Conservation (phyloP, 495 filamentous ascomycete genomes). For the Xylaria curta region DNA sequence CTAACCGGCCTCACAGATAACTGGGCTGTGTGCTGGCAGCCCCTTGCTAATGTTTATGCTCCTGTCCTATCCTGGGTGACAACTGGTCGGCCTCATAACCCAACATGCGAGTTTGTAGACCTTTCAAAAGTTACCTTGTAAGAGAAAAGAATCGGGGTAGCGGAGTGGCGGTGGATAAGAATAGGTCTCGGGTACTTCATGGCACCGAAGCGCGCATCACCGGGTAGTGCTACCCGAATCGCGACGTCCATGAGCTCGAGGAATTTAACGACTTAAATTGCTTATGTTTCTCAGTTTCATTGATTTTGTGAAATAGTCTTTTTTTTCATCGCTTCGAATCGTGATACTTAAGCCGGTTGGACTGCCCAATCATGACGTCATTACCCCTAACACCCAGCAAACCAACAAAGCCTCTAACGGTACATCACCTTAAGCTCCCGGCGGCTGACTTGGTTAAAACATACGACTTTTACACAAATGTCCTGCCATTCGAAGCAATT, state of each 20-base stretch:
- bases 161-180: not conserved
- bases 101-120: conserved; percentile 8
- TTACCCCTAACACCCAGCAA: not conserved
- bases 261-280: not conserved
- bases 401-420: not conserved
- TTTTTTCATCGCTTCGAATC: not conserved
- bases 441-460: conserved; percentile 2
- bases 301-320: no score
- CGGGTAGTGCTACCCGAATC: not conserved
- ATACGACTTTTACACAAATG: not conserved
- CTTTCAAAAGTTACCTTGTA: not conserved
- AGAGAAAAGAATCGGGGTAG: not conserved
- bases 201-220: not conserved
- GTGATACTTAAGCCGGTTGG: not conserved
- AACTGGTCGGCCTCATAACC: conserved; percentile 4
- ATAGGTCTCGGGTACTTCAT: not conserved
- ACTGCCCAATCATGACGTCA: not conserved
- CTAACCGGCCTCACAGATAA: not conserved
- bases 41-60: not conserved
- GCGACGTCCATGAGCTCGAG: not conserved
- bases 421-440: not conserved
- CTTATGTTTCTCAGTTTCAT: not conserved
- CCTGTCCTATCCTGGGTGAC: conserved; percentile 12
- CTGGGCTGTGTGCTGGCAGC: conserved; percentile 8
- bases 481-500: not conserved